These are phyloP conservation scores for Xylona heveae DNA, from an alignment of 495 filamentous ascomycete species.

Conservation along the genomic window DNA sequence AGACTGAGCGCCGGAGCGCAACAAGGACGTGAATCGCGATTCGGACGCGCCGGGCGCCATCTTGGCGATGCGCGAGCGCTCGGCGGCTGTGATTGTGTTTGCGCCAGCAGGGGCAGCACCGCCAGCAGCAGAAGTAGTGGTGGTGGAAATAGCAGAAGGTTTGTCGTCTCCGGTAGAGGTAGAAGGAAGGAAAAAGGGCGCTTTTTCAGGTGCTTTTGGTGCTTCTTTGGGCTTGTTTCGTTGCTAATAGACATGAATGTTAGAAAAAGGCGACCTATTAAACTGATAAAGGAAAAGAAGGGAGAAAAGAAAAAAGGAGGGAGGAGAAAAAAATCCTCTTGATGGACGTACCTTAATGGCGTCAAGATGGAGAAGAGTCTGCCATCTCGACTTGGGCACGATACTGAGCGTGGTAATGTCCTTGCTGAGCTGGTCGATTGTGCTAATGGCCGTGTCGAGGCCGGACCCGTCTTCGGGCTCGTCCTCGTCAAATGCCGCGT, in stretches of 20 bases:
- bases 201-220: constrained; percentile 79
- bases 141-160: not conserved
- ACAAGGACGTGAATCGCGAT: constrained; percentile 34
- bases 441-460: constrained; percentile 21
- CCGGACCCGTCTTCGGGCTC: constrained; percentile 16
- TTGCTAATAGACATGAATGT: constrained; percentile 17
- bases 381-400: constrained; percentile 79
- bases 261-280: constrained; percentile 1
- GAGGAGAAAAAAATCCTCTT: no score
- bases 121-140: not conserved
- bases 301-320: no score
- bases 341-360: constrained; percentile 42
- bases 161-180: constrained; percentile 13
- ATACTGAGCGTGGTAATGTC: constrained; percentile 75
- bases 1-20: constrained; percentile 24
- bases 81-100: constrained; percentile 16
- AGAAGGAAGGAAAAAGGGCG: constrained; percentile 86
- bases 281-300: no score
- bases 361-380: constrained; percentile 78
- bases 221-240: constrained; percentile 89
- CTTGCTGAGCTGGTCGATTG: constrained; percentile 50
- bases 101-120: not conserved
- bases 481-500: constrained; percentile 42
- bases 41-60: constrained; percentile 16
- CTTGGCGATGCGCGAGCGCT: constrained; percentile 31